Conservation (phyloP, 2,329 filamentous ascomycete genomes). For the Orbilia ellipsospora region DNA sequence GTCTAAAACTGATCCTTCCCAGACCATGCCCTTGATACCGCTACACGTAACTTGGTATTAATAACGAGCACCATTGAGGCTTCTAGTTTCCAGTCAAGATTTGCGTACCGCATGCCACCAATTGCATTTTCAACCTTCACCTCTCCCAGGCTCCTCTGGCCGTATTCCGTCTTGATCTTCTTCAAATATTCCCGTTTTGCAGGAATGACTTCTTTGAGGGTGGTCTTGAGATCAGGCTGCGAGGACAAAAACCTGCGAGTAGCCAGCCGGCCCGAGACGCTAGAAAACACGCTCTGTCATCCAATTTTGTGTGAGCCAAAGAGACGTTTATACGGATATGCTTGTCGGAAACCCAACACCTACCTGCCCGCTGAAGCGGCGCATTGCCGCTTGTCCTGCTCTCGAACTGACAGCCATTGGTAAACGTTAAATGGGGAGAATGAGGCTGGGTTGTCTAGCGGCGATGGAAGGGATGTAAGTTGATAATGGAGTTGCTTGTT, state of each 20-base stretch:
- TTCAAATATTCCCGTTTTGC: conserved; percentile 93
- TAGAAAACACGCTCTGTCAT: conserved; percentile 34
- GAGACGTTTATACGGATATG: neutral
- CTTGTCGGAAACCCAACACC: neutral
- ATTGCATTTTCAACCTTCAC: conserved; percentile 94
- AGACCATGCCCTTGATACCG: conserved; percentile 96
- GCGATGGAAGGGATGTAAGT: too few relatives aligned
- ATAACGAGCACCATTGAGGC: neutral
- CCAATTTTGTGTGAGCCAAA: neutral
- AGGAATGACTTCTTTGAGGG: conserved; percentile 84
- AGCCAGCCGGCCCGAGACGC: conserved; percentile 10
- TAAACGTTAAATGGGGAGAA: neutral
- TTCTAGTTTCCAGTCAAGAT: neutral
- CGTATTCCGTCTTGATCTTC: conserved; percentile 83
- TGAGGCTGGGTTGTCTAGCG: neutral
- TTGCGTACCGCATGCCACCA: conserved; percentile 83
- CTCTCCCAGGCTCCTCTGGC: conserved; percentile 84
- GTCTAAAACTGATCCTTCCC: conserved; percentile 97
- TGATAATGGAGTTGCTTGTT: too few relatives aligned
- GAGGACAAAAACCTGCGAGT: conserved; percentile 66
- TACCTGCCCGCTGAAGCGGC: conserved; percentile 34
- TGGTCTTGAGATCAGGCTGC: conserved; percentile 89
- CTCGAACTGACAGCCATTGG: conserved; percentile 49
- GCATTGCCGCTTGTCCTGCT: conserved; percentile 32
- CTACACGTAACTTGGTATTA: conserved; percentile 60